phyloP scores from a whole-genome alignment of 345 rosid species.

The Carallia brachiata region DNA sequence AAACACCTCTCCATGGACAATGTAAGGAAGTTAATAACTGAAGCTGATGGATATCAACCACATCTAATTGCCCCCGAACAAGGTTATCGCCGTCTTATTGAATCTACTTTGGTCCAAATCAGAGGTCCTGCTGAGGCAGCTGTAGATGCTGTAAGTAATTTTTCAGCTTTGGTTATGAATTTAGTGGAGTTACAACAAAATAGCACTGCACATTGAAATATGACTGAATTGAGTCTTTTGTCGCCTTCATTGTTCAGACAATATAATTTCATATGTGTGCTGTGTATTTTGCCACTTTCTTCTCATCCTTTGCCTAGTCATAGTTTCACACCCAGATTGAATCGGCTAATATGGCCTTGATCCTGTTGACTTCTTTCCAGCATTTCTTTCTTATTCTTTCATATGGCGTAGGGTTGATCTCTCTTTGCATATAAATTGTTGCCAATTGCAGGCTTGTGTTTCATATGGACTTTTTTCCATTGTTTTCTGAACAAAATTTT shows the following conservation, averaged over 20 bases:
- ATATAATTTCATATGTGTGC: neutral
- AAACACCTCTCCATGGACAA: constrained; percentile 86
- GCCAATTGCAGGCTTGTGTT: neutral
- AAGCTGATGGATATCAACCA: constrained; percentile 99
- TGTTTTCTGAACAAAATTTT: no score
- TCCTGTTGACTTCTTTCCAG: neutral
- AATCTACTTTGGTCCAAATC: constrained; percentile 70
- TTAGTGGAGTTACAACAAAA: no score
- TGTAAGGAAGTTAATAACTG: constrained; percentile 78
- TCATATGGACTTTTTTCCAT: no score
- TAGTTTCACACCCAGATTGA: neutral
- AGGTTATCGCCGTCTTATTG: constrained; percentile 95
- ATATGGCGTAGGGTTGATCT: neutral
- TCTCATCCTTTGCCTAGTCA: neutral
- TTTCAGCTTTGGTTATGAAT: neutral
- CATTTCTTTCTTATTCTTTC: neutral
- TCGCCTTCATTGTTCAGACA: neutral
- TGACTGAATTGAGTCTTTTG: no score
- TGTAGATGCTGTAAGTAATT: constrained; percentile 69
- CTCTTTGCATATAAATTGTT: neutral
- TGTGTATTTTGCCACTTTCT: neutral
- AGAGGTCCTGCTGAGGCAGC: constrained; percentile 98
- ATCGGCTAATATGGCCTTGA: neutral
- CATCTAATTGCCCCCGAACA: constrained; percentile 98
- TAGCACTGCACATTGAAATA: no score